These are phyloP conservation scores for Talaromyces sp. DNA, from an alignment of 2,329 filamentous ascomycete genomes.

Conservation along the genomic window DNA sequence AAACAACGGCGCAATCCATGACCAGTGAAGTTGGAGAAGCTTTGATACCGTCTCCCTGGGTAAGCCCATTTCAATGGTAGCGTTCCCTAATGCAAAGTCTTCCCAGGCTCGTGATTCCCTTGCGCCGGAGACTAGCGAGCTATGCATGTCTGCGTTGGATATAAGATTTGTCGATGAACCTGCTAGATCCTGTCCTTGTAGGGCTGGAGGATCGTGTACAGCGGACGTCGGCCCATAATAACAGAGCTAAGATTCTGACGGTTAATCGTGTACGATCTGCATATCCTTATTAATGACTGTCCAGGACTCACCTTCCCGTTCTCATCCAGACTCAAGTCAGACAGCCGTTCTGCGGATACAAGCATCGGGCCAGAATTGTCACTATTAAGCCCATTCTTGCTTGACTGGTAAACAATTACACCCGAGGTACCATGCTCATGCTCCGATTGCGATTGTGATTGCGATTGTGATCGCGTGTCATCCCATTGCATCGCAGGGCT, in stretches of 20 bases:
- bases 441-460: not conserved
- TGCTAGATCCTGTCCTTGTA: too few species aligned
- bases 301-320: constrained; percentile 4
- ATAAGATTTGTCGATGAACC: too few species aligned
- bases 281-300: too few species aligned
- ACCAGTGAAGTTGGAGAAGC: too few species aligned
- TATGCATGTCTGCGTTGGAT: too few species aligned
- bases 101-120: constrained; percentile 1
- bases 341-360: not conserved
- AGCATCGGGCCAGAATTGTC: too few species aligned
- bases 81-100: constrained; percentile 1
- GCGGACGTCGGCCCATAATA: constrained; percentile 2
- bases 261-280: not conserved
- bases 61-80: not conserved
- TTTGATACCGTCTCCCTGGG: not conserved
- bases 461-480: too few species aligned
- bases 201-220: not conserved
- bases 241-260: not conserved
- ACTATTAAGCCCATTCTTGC: too few species aligned
- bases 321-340: constrained; percentile 1
- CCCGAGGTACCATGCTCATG: too few species aligned
- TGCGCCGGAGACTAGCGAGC: too few species aligned
- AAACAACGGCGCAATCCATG: constrained; percentile 4
- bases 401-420: too few species aligned
- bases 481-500: too few species aligned